Conservation (phyloP, 1,139 yeast genomes). For the Geotrichum aggregatum region DNA sequence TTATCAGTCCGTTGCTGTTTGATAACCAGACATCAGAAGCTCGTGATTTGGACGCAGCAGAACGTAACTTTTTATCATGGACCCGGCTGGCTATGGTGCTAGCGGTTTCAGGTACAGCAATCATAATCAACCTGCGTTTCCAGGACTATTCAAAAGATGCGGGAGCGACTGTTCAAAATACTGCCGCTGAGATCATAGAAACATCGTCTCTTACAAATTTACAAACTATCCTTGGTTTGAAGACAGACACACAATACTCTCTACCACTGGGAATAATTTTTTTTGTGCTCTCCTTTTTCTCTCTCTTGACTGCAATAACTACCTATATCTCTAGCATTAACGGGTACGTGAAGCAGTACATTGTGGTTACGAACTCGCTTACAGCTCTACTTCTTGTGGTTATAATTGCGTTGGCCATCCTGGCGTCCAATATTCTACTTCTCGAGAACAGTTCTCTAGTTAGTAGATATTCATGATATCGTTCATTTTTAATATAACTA, state of each 20-base stretch:
- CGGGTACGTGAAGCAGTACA: constrained; percentile 28
- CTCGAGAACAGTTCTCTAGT: background rate
- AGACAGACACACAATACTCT: constrained; percentile 9
- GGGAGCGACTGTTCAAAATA: no score
- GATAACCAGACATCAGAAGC: constrained; percentile 38
- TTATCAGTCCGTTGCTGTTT: constrained; percentile 26
- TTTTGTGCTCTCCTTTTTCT: constrained; percentile 26
- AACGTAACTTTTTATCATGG: constrained; percentile 37
- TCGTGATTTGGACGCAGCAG: constrained; percentile 37
- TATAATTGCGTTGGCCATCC: constrained; percentile 25
- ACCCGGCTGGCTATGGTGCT: constrained; percentile 30
- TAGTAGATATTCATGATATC: background rate
- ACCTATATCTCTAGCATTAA: constrained; percentile 29
- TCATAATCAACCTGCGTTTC: constrained; percentile 24
- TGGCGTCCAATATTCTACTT: constrained; percentile 13
- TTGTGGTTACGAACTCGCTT: constrained; percentile 27
- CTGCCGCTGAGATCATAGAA: background rate
- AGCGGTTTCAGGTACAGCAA: constrained; percentile 33
- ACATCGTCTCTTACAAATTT: background rate
- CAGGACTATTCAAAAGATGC: background rate
- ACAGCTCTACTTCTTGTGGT: constrained; percentile 23
- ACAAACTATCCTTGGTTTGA: background rate
- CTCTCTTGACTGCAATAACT: constrained; percentile 24
- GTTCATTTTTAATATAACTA: constrained; percentile 7
- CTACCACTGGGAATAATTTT: constrained; percentile 28